Conservation (phyloP, 2,329 filamentous ascomycete genomes). For the Teratosphaeria zuluensis region DNA sequence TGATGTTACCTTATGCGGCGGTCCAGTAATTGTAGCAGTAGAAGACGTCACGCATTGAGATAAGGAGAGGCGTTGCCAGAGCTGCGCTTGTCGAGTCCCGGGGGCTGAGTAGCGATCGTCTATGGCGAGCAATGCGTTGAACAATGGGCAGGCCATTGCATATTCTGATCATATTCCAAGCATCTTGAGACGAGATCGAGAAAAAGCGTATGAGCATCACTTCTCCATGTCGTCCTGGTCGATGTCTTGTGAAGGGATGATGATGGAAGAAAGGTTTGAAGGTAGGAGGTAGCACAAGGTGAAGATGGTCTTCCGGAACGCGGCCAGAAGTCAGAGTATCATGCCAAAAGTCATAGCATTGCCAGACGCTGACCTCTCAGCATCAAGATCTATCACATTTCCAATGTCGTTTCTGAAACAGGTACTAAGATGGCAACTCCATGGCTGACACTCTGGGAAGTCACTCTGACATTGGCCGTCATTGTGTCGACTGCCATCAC, state of each 20-base stretch:
- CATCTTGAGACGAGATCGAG: background rate
- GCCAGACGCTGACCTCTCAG: background rate
- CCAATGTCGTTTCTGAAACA: background rate
- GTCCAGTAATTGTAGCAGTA: too few relatives aligned
- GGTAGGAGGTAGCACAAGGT: background rate
- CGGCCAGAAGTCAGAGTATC: too few relatives aligned
- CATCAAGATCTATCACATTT: background rate
- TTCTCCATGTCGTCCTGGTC: too few relatives aligned
- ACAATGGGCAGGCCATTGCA: background rate
- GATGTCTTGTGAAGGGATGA: too few relatives aligned
- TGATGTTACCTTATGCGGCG: too few relatives aligned
- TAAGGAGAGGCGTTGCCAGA: background rate
- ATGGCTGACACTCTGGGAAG: slow-evolving; percentile 24
- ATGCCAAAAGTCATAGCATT: background rate
- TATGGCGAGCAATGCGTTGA: background rate
- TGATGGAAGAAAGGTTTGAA: background rate
- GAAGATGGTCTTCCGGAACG: background rate
- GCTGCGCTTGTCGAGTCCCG: background rate
- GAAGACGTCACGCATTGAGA: background rate
- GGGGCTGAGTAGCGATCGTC: background rate
- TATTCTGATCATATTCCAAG: background rate
- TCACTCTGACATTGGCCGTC: slow-evolving; percentile 32
- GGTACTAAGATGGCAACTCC: slow-evolving; percentile 15
- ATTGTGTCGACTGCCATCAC: slow-evolving; percentile 39
- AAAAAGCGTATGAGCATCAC: too few relatives aligned